phyloP scores from a whole-genome alignment of 2,329 filamentous ascomycete genomes.

The Alternaria novae-zelandiae region DNA sequence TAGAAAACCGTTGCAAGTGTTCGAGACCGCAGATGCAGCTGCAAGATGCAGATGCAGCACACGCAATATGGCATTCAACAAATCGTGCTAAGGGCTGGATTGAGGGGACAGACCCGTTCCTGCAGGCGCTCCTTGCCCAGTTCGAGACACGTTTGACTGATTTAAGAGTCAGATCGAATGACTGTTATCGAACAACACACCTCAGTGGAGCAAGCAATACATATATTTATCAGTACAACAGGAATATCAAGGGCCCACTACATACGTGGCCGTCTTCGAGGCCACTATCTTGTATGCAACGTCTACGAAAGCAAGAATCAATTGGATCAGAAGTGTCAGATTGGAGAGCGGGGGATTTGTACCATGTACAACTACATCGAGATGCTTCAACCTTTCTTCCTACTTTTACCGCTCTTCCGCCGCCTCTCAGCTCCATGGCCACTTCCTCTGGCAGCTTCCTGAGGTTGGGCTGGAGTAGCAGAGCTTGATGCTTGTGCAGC shows the following conservation, averaged over 20 bases:
- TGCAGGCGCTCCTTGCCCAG: slow-evolving; percentile 10
- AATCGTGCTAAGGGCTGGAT: slow-evolving; percentile 7
- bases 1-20: slow-evolving; percentile 2
- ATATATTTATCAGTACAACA: slow-evolving; percentile 10
- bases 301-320: neutral
- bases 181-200: slow-evolving; percentile 14
- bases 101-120: slow-evolving; percentile 5
- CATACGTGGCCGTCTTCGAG: slow-evolving; percentile 10
- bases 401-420: slow-evolving; percentile 32
- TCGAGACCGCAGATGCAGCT: slow-evolving; percentile 10
- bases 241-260: slow-evolving; percentile 7
- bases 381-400: slow-evolving; percentile 20
- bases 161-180: slow-evolving; percentile 8
- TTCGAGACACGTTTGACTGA: slow-evolving; percentile 3
- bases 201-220: slow-evolving; percentile 13
- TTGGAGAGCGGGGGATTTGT: neutral
- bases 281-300: slow-evolving; percentile 6
- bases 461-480: slow-evolving; percentile 12
- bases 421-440: slow-evolving; percentile 34
- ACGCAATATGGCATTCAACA: slow-evolving; percentile 14
- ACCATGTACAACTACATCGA: neutral
- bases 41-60: slow-evolving; percentile 11
- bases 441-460: slow-evolving; percentile 21
- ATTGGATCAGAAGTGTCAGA: slow-evolving; percentile 2
- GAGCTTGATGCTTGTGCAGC: slow-evolving; percentile 14